phyloP scores from a whole-genome alignment of 805 yeast species.

The Metschnikowia kofuensis region DNA sequence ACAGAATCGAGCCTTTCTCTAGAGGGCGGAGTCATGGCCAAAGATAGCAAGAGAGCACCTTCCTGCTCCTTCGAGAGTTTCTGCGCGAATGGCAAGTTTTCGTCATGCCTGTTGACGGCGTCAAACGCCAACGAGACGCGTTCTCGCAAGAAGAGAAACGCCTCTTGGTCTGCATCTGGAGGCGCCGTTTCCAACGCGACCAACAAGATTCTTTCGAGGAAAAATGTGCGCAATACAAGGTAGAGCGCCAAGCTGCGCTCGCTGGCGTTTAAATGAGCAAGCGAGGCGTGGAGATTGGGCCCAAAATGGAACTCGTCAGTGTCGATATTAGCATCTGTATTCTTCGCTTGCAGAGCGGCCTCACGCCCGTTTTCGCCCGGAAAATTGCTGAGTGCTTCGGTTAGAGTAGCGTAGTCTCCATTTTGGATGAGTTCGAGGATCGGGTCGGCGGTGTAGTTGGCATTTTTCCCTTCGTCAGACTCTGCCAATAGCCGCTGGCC shows the following conservation, averaged over 20 bases:
- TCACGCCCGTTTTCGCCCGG: neutral
- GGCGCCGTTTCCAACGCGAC: slow-evolving; percentile 1
- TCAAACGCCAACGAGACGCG: slow-evolving; percentile 4
- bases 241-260: slow-evolving; percentile 9
- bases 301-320: neutral
- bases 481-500: slow-evolving; percentile 6
- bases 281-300: neutral
- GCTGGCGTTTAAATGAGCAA: neutral
- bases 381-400: neutral
- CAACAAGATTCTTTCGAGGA: slow-evolving; percentile 11
- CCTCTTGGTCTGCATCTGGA: neutral
- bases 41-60: slow-evolving; percentile 12
- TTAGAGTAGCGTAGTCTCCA: slow-evolving; percentile 10
- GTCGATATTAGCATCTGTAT: neutral
- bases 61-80: slow-evolving; percentile 10
- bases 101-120: neutral
- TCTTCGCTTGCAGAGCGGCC: neutral
- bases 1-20: slow-evolving; percentile 2
- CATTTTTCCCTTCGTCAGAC: neutral
- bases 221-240: slow-evolving; percentile 9
- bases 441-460: neutral
- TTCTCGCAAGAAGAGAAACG: slow-evolving; percentile 6
- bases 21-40: slow-evolving; percentile 12
- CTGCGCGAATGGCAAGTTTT: neutral
- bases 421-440: slow-evolving; percentile 4